Base-by-base conservation (phyloP, 1,139 yeast genomes). In the Tardiomyces digboiensis region DNA sequence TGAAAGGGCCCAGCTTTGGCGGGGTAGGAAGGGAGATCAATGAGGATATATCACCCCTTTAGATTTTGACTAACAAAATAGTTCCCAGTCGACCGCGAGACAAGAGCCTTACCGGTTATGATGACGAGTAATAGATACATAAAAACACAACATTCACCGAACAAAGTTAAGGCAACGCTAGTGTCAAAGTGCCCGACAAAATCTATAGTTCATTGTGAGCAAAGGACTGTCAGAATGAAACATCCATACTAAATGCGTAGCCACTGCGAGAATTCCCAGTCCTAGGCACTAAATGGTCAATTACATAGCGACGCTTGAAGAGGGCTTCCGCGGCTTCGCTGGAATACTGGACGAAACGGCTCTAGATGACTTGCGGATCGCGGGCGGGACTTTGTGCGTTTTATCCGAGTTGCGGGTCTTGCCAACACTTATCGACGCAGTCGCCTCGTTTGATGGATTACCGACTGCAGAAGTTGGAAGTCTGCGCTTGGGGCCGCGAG, bases 11-110 rank as follows among this genome's bases (percentile, higher is more conserved):
- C n/a, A n/a, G n/a, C n/a, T n/a, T n/a, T n/a, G n/a, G n/a, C n/a
- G n/a, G n/a, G n/a, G n/a, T n/a, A n/a, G n/a, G n/a, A n/a, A n/a
- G n/a, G n/a, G n/a, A n/a, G n/a, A n/a, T n/a, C n/a, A n/a, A n/a
- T n/a, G n/a, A n/a, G n/a, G n/a, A n/a, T n/a, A n/a, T n/a, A n/a
- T n/a, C n/a, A n/a, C n/a, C n/a, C n/a, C n/a, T n/a, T n/a, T n/a
- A n/a, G n/a, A n/a, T n/a, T n/a, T n/a, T n/a, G 29, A 18, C 16
- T 22, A 16, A 29, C 47, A 21, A 37, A n/a, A n/a, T 42, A 57
- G 60, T 59, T 37, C 64, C 64, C 33, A 52, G 56, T 41, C 49
- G 62, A 41, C 54, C 59, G 16, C 57, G 68, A 45, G 61, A 62
- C 47, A 48, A 54, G 36, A 43, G 42, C 10, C 52, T 64, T 44